Percentiles rank a stretch among this genome's conserved stretches.
These are phyloP conservation scores for Baorangia bicolor DNA, from an alignment of 768 basidiomycete genomes.

Conservation along the genomic window DNA sequence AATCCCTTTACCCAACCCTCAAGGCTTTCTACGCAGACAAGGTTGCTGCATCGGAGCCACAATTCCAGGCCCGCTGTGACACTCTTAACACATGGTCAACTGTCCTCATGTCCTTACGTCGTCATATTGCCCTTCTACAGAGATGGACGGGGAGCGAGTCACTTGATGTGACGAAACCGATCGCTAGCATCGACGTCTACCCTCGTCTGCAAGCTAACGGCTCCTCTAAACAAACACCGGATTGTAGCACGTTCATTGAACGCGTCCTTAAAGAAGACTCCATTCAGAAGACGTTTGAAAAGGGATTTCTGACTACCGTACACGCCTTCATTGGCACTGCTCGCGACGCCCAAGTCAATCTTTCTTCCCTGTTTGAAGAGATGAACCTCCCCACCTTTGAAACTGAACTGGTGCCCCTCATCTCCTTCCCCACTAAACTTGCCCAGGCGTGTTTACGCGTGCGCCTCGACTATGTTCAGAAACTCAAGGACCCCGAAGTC, in stretches of 20 bases:
- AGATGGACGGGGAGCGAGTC: slow-evolving; percentile 94
- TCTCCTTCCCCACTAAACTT: slow-evolving; percentile 95
- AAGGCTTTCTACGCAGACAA: slow-evolving; percentile 81
- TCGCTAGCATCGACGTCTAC: slow-evolving; percentile 56
- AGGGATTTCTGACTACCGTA: slow-evolving; percentile 83
- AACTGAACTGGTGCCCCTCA: slow-evolving; percentile 83
- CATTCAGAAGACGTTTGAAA: slow-evolving; percentile 93
- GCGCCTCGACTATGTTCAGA: slow-evolving; percentile 84
- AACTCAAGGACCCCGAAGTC: slow-evolving; percentile 83
- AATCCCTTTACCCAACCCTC: slow-evolving; percentile 83
- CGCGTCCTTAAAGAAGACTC: slow-evolving; percentile 93
- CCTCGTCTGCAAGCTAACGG: slow-evolving; percentile 32
- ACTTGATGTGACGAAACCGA: slow-evolving; percentile 82
- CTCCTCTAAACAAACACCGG: slow-evolving; percentile 47
- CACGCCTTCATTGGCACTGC: slow-evolving; percentile 83
- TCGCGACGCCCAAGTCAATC: slow-evolving; percentile 82
- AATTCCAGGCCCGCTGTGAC: slow-evolving; percentile 82
- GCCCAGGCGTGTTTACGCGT: slow-evolving; percentile 89
- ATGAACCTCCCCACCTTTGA: slow-evolving; percentile 94
- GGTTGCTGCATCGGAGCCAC: slow-evolving; percentile 57
- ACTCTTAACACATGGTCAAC: slow-evolving; percentile 91
- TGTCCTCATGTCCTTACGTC: slow-evolving; percentile 80
- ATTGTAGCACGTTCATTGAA: slow-evolving; percentile 88
- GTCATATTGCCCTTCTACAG: slow-evolving; percentile 76
- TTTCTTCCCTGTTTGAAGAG: slow-evolving; percentile 70